Conservation (phyloP, 2,329 filamentous ascomycete species). For the Grosmannia penicillata region DNA sequence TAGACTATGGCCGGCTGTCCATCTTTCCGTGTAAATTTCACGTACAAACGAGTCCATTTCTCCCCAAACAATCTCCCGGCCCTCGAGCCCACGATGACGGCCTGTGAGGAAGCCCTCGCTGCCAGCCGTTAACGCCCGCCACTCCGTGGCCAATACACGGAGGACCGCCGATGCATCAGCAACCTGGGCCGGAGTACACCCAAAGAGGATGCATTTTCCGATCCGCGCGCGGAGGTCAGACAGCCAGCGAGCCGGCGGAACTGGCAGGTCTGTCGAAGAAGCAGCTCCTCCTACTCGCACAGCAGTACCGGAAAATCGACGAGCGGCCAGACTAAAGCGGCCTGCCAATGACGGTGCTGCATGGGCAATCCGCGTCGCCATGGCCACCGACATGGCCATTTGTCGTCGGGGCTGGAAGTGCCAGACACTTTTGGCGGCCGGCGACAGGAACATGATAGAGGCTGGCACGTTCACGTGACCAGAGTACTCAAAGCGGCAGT, state of each 20-base stretch:
- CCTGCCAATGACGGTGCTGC: too few relatives aligned
- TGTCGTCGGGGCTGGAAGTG: too few relatives aligned
- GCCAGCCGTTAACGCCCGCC: constrained; percentile 58
- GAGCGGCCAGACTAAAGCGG: too few relatives aligned
- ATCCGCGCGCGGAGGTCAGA: constrained; percentile 50
- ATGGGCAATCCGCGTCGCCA: too few relatives aligned
- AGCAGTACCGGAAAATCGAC: too few relatives aligned
- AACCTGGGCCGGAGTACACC: constrained; percentile 43
- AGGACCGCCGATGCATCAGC: constrained; percentile 44
- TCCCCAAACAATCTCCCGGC: constrained; percentile 63
- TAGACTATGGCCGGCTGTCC: neutral
- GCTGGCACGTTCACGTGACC: too few relatives aligned
- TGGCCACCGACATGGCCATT: too few relatives aligned
- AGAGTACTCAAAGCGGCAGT: too few relatives aligned
- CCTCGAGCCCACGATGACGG: constrained; percentile 44
- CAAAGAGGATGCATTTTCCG: constrained; percentile 63
- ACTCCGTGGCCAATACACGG: constrained; percentile 44
- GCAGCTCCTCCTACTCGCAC: too few relatives aligned
- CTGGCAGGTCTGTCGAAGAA: constrained; percentile 10
- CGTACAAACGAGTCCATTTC: constrained; percentile 54
- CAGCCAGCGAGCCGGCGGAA: constrained; percentile 41
- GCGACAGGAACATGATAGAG: too few relatives aligned
- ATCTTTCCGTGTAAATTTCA: constrained; percentile 1
- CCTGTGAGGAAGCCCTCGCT: constrained; percentile 61
- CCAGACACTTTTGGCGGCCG: too few relatives aligned